Evolutionary conservation across 495 filamentous ascomycete genomes (phyloP).

Genomic region (Talaromyces liani): DNA sequence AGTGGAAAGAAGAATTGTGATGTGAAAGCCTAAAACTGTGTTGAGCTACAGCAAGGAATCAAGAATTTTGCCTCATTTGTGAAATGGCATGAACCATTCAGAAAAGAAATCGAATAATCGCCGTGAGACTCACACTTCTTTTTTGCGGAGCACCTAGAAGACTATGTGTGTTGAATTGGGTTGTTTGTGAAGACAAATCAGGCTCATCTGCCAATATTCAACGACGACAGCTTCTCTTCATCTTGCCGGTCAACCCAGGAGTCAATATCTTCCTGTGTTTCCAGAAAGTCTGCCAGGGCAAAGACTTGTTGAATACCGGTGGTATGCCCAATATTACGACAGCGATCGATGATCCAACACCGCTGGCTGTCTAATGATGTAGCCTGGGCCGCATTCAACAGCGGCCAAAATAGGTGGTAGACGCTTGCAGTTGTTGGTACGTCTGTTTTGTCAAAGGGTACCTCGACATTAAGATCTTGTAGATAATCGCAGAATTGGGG

Average conservation of each 20-base stretch:
- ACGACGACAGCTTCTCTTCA: background rate
- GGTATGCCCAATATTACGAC: background rate
- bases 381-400: background rate
- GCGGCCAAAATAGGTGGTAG: constrained; percentile 3
- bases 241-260: background rate
- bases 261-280: background rate
- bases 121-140: too few species aligned
- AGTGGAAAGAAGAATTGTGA: background rate
- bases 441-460: background rate
- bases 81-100: background rate
- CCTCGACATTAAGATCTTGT: background rate
- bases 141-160: too few species aligned
- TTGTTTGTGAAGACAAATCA: background rate
- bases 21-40: background rate
- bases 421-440: constrained; percentile 1
- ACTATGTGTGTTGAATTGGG: too few species aligned
- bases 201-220: background rate
- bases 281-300: constrained; percentile 1
- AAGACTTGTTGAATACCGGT: constrained; percentile 1
- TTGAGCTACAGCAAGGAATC: background rate
- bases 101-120: background rate
- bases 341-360: background rate
- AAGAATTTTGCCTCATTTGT: background rate
- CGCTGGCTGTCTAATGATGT: background rate
- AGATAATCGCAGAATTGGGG: constrained; percentile 5